Conservation (phyloP, 768 basidiomycete species). For the Macrolepiota fuliginosa region DNA sequence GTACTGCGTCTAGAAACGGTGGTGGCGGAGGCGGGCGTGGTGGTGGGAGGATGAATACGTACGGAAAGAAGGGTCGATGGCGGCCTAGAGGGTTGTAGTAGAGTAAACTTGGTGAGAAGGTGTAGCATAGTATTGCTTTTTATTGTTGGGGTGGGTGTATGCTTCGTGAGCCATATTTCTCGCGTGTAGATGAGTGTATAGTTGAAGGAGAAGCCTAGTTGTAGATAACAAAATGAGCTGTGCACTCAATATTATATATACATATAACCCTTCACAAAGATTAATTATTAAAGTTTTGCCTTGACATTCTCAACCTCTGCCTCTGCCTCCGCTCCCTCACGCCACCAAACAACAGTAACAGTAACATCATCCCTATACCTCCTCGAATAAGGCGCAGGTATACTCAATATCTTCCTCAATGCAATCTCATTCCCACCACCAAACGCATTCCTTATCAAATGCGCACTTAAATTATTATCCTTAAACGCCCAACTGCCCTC, state of each 20-base stretch:
- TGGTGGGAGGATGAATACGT: constrained; percentile 13
- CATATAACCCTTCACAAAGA: neutral
- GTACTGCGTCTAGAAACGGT: neutral
- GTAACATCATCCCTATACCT: constrained; percentile 83
- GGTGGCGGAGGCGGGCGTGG: neutral
- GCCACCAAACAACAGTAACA: constrained; percentile 86
- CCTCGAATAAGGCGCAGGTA: constrained; percentile 77
- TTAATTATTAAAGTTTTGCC: constrained; percentile 40
- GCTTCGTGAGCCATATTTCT: neutral
- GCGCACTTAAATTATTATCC: constrained; percentile 76
- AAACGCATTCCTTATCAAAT: constrained; percentile 89
- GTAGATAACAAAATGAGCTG: neutral
- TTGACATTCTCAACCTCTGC: constrained; percentile 45
- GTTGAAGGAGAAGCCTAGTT: neutral
- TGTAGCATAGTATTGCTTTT: neutral
- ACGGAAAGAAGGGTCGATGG: constrained; percentile 8
- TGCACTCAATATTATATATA: neutral
- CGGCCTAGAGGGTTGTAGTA: constrained; percentile 11
- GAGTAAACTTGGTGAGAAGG: neutral
- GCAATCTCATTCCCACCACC: constrained; percentile 70
- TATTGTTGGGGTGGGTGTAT: neutral
- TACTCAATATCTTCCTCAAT: constrained; percentile 68
- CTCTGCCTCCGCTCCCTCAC: constrained; percentile 52
- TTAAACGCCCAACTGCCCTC: constrained; percentile 72
- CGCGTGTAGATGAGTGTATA: neutral